Evolutionary conservation across 352 stramenopile genomes (phyloP), one percentile per base, ranked within the genome.

Genomic region (Pythium periplocum): DNA sequence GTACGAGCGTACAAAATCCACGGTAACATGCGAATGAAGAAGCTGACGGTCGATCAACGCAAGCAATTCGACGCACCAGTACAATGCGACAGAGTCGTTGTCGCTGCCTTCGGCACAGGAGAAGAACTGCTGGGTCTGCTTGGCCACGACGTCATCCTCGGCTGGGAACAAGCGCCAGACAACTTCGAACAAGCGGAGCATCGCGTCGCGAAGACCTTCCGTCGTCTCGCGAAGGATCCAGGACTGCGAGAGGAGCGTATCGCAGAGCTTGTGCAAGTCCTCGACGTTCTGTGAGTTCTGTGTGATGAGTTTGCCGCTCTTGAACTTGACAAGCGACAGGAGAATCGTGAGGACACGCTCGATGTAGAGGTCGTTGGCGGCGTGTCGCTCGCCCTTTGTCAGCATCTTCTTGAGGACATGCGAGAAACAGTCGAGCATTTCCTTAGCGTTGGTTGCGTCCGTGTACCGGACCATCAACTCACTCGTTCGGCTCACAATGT

Each of bases 381-480:
- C 64, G 11, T 75, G 9, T 33, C 62, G 42, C 35, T 74, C 62
- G 1, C 57, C 59, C 33, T 68, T 58, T 2, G 68, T 35, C 12
- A 64, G 32, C 47, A 86, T 68, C 53, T 88, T 91, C 51, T 68
- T 64, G 36, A 87, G 61, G 7, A 86, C 75, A 7, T 83, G 55
- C 4, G 63, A 47, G 9, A 93, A 69, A 53, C 81, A 89, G 30
- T 83, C 79, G 7, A 92, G 74, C 62, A 95, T 75, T 46, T 83
- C 73, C 4, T 61, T 57, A 0, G 77, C 69, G 44, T 95, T 77
- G 3, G 73, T 66, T 0, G 69, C 70, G 48, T 92, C 77, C 2
- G 85, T 93, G 61, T 95, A 76, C 42, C 86, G 81, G 34, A 77
- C 83, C 78, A 94, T 86, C 4, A 76, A 69, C 48, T 79, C 74